Evolutionary conservation across 352 stramenopile genomes (phyloP), one percentile per base, ranked within the genome.

Genomic region (Phytophthora tentaculata): DNA sequence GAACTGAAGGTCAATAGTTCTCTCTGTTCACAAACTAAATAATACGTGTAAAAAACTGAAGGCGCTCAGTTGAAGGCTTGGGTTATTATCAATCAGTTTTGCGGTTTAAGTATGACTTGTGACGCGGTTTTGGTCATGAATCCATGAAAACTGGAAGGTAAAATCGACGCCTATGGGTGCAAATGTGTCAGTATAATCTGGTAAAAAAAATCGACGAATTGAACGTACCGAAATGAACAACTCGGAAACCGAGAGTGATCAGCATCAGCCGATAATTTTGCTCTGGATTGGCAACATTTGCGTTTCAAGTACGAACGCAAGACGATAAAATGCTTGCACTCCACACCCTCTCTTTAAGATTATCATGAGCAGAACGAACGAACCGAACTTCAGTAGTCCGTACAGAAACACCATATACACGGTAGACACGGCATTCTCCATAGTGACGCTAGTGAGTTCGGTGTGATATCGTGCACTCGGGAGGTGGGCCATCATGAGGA

Each of bases 271-370:
- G 13, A 83, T 64, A 5, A 80, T 66, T 56, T 76, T 74, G 23
- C 63, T 64, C 35, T 77, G 73, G 24, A 83, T 71, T 5, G 63
- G 47, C 10, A 67, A 28, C 32, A 47, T 50, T 45, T 77, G 72
- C 9, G 48, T 75, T 37, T 83, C 76, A 5, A 83, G 50, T 8
- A 83, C 76, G 52, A 83, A 83, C 0, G 76, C 72, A 14, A 81
- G 44, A 26, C 76, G 63, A 24, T 83, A 69, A 0, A 80, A 37
- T 10, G 59, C 47, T 50, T 69, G 61, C 4, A 81, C 24, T 5
- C 62, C 32, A 12, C 72, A 62, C 19, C 47, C 43, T 26, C 51
- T 60, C 19, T 63, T 65, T 20, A 80, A 32, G 1, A 78, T 10
- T 0, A 56, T 3, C 1, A 50, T 13, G 10, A 77, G 56, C 14